Evolutionary conservation across 441 rosid genomes (phyloP).

Genomic region (Adansonia rubrostipa): DNA sequence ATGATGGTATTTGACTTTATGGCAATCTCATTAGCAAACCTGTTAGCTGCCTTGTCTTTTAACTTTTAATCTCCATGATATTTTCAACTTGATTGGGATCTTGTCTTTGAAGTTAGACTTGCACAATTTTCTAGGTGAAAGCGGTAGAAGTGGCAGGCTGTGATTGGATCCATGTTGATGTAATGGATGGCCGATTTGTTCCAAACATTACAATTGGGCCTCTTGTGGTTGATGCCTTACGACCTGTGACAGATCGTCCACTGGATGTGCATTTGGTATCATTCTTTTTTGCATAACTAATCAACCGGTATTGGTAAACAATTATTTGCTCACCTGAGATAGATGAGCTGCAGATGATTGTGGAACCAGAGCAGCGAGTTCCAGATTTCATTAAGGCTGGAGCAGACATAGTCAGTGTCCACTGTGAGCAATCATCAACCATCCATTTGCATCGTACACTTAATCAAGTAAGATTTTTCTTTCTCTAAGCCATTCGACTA

Average conservation of each 20-base stretch:
- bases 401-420: slow-evolving; percentile 93
- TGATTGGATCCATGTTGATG: slow-evolving; percentile 99
- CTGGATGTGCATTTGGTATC: slow-evolving; percentile 96
- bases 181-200: slow-evolving; percentile 98
- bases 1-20: neutral
- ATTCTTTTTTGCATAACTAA: slow-evolving; percentile 22
- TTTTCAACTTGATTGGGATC: neutral
- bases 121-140: slow-evolving; percentile 61
- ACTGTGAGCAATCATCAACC: slow-evolving; percentile 89
- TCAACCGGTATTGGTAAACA: neutral
- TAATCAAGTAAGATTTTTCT: slow-evolving; percentile 53
- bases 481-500: neutral
- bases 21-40: neutral
- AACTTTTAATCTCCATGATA: neutral
- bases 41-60: neutral
- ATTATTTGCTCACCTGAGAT: slow-evolving; percentile 22
- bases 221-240: slow-evolving; percentile 91
- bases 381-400: slow-evolving; percentile 96
- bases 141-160: slow-evolving; percentile 96
- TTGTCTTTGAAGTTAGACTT: slow-evolving; percentile 27
- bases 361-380: slow-evolving; percentile 87
- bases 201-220: slow-evolving; percentile 98
- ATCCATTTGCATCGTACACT: slow-evolving; percentile 88
- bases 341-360: slow-evolving; percentile 72
- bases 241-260: slow-evolving; percentile 95